Conservation (phyloP, 306 rosid species). For the Quercus suber region DNA sequence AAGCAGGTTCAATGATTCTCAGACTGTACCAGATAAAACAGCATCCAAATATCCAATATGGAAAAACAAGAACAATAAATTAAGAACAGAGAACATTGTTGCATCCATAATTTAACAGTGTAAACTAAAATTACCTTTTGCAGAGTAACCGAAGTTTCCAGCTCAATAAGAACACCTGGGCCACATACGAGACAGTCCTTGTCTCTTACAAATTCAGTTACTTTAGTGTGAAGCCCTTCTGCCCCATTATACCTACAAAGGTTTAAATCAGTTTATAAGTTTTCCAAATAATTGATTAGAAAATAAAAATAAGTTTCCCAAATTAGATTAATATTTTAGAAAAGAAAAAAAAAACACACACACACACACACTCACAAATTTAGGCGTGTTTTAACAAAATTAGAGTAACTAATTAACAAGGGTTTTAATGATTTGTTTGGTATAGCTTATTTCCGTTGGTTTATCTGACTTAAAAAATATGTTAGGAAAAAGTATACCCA, state of each 20-base stretch:
- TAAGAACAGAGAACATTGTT: neutral
- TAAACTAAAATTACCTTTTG: conserved; percentile 55
- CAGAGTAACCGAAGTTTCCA: conserved; percentile 82
- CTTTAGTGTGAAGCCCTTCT: conserved; percentile 88
- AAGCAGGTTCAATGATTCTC: neutral
- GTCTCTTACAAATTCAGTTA: conserved; percentile 89
- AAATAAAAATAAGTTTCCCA: neutral
- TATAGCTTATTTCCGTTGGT: too few relatives aligned
- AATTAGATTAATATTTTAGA: neutral
- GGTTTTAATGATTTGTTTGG: neutral
- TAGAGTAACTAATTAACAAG: neutral
- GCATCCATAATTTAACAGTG: conserved; percentile 5
- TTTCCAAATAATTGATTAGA: neutral
- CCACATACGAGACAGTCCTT: conserved; percentile 94
- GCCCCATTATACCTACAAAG: conserved; percentile 84
- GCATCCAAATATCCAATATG: neutral
- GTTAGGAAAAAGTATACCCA: too few relatives aligned
- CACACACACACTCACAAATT: neutral
- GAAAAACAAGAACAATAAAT: neutral
- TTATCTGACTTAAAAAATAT: too few relatives aligned
- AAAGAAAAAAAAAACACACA: neutral
- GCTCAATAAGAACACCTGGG: conserved; percentile 82
- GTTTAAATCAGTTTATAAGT: conserved; percentile 25
- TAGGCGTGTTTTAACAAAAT: neutral
- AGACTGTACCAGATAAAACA: neutral